Evolutionary conservation across 2,329 filamentous ascomycete species (phyloP).

Genomic region (Fusarium verrucosum): DNA sequence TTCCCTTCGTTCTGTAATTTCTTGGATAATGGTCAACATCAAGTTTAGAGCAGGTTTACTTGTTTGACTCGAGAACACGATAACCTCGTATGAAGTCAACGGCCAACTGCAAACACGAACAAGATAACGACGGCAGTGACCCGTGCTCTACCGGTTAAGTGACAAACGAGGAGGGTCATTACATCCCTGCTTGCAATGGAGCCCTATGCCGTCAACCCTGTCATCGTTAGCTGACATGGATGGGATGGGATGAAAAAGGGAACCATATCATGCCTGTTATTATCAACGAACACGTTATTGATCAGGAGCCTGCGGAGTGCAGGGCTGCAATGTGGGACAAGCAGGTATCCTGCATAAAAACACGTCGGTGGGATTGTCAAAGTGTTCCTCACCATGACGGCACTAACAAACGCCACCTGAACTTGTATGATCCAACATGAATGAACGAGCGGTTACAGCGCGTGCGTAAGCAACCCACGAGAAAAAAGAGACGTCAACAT

Average conservation of each 20-base stretch:
- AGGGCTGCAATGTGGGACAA: neutral
- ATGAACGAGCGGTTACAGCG: slow-evolving; percentile 1
- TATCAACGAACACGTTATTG: neutral
- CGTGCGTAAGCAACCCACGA: neutral
- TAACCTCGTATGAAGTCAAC: neutral
- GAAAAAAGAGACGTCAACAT: neutral
- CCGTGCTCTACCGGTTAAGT: neutral
- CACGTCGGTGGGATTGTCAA: neutral
- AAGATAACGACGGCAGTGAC: neutral
- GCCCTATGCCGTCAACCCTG: neutral
- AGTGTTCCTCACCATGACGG: neutral
- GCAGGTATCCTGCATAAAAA: neutral
- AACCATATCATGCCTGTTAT: neutral
- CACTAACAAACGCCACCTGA: neutral
- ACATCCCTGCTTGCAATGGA: neutral
- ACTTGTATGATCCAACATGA: neutral
- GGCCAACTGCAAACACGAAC: neutral
- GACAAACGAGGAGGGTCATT: neutral
- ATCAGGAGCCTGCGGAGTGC: neutral
- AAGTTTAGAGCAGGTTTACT: neutral
- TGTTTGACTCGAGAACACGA: neutral
- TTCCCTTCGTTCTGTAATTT: too few relatives aligned
- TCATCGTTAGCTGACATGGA: slow-evolving; percentile 1
- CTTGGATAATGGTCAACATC: neutral
- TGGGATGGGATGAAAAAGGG: neutral